Evolutionary conservation across 108 stramenopile species (phyloP), one percentile per base, ranked within the genome.

Genomic region (Schizochytrium sp.): DNA sequence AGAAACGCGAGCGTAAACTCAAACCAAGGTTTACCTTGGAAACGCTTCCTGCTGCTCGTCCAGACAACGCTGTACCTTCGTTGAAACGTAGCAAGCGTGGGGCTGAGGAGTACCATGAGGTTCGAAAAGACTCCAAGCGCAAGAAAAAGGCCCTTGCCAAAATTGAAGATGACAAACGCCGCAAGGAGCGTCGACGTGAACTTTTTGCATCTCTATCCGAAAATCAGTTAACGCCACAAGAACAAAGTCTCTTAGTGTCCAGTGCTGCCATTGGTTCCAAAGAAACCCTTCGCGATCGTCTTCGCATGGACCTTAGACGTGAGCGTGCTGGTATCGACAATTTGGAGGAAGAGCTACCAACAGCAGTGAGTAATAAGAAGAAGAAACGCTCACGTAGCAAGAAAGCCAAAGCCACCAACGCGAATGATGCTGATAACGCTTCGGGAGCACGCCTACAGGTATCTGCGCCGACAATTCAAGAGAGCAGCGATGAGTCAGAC

Each of bases 201-300:
- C 76, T 83, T 53, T n/a, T 83, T 53, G 76, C 5, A 5, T 47
- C 76, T 10, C 76, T 83, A 0, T 17, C 76, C 50, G 76, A 46
- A 53, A 83, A 83, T 53, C 76, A 83, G 76, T 53, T 83, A n/a
- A 55, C 76, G 50, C 50, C 76, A 0, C 76, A 83, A 28, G 76
- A 83, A 53, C 47, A 55, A 28, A 40, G 50, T 5, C 53, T 83
- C 17, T n/a, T 83, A n/a, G 53, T 55, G 45, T 83, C 76, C 17
- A 83, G 76, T 40, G 19, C 76, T 13, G 0, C 76, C 76, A 49
- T 83, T 12, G 76, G 76, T n/a, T n/a, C 47, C 17, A 83, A 83
- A 42, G 53, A 49, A 38, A 83, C 76, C 50, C 76, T 19, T 50
- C 47, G 53, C 47, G 76, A 83, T 10, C 76, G 47, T 10, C 28